Evolutionary conservation across 2,329 filamentous ascomycete species (phyloP).

Genomic region (Pleurostoma richardsiae): DNA sequence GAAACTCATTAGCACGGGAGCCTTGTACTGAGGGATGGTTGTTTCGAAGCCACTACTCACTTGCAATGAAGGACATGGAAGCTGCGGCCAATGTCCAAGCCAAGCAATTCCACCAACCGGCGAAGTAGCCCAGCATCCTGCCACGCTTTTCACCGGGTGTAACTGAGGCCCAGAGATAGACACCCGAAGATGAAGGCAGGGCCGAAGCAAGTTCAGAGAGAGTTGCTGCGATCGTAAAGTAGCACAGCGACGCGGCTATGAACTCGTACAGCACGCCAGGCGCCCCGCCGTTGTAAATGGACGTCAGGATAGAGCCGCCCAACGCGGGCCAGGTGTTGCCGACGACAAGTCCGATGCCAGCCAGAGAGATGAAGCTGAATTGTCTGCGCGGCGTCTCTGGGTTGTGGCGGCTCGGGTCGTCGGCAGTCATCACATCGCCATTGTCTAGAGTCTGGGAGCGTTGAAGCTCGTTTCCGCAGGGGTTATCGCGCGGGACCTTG

Average conservation of each 20-base stretch:
- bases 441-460: too few relatives aligned
- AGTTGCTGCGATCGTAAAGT: neutral
- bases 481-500: too few relatives aligned
- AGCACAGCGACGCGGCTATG: neutral
- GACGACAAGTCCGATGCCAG: neutral
- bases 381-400: neutral
- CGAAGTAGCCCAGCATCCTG: neutral
- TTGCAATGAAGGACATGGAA: neutral
- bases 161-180: neutral
- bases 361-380: neutral
- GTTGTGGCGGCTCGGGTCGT: too few relatives aligned
- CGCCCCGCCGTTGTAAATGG: neutral
- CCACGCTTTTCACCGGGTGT: neutral
- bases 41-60: neutral
- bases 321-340: neutral
- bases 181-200: neutral
- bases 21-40: too few relatives aligned
- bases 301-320: neutral
- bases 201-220: neutral
- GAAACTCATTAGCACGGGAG: too few relatives aligned
- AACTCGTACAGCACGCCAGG: neutral
- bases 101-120: neutral
- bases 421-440: too few relatives aligned
- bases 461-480: too few relatives aligned
- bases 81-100: neutral